A percentile compares a stretch with the other conserved stretches of the same genome.
Conservation (phyloP, 371 early-diverging fungal genomes). For the Mortierella sp. region DNA sequence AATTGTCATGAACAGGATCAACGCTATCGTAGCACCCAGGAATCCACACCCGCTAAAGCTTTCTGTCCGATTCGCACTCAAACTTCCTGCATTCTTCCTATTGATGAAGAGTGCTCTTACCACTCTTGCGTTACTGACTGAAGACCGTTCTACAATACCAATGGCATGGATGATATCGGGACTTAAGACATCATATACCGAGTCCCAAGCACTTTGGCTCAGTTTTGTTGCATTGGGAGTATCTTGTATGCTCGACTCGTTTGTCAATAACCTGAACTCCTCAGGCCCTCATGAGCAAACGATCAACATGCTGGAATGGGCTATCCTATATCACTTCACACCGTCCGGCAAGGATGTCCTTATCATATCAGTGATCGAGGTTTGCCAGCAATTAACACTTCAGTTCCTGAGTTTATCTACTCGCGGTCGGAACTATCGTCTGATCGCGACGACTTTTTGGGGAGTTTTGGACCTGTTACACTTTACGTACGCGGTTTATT, state of each 20-base stretch:
- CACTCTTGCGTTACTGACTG: conserved; percentile 34
- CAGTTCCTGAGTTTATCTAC: conserved; percentile 40
- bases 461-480: conserved; percentile 48
- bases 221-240: conserved; percentile 55
- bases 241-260: conserved; percentile 45
- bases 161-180: conserved; percentile 23
- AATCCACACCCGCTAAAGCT: conserved; percentile 51
- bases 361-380: conserved; percentile 48
- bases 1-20: conserved; percentile 53
- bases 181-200: conserved; percentile 25
- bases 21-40: conserved; percentile 55
- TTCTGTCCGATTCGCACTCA: conserved; percentile 48
- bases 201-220: conserved; percentile 49
- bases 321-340: conserved; percentile 51
- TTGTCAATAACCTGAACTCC: conserved; percentile 40
- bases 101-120: conserved; percentile 42
- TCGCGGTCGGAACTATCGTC: conserved; percentile 37
- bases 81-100: conserved; percentile 48
- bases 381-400: conserved; percentile 47
- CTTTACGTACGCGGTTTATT: conserved; percentile 43
- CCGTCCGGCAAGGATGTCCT: conserved; percentile 52
- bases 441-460: conserved; percentile 53
- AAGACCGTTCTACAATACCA: conserved; percentile 11
- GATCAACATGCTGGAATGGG: conserved; percentile 55
- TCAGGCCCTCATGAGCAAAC: conserved; percentile 36